Percentiles rank a stretch among this genome's conserved stretches.
These are phyloP conservation scores for Urostyla sp. DNA, from an alignment of 73 alveolate genomes.

Conservation along the genomic window DNA sequence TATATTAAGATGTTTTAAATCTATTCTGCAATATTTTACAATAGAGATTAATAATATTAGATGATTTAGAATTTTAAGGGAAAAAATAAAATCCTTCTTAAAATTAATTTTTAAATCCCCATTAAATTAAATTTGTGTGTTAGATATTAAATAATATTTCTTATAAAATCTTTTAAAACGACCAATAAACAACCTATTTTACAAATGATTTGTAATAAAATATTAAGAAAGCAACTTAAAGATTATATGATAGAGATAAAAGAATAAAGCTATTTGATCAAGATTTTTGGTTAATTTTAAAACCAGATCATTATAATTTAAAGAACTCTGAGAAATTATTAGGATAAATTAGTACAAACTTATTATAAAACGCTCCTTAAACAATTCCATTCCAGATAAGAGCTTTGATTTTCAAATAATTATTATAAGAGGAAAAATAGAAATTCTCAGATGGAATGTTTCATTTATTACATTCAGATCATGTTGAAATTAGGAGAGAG, in stretches of 20 bases:
- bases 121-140: neutral
- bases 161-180: neutral
- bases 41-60: slow-evolving; percentile 29
- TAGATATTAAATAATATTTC: slow-evolving; percentile 21
- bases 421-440: slow-evolving; percentile 6
- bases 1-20: neutral
- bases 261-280: slow-evolving; percentile 14
- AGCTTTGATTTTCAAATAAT: slow-evolving; percentile 19
- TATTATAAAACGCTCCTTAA: slow-evolving; percentile 21
- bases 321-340: neutral
- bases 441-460: neutral
- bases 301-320: neutral
- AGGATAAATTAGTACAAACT: neutral
- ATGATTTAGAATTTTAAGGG: slow-evolving; percentile 41
- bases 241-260: slow-evolving; percentile 59
- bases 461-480: neutral
- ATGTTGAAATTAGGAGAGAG: slow-evolving; percentile 51
- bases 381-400: slow-evolving; percentile 40
- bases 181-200: neutral
- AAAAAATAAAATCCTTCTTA: neutral
- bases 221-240: neutral
- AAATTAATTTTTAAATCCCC: neutral
- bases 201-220: neutral
- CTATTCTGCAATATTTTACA: neutral
- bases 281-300: slow-evolving; percentile 50